Percentiles rank a stretch among this genome's conserved stretches.
Evolutionary conservation across 495 filamentous ascomycete species (phyloP).

Genomic region (Penicillium chermesinum): DNA sequence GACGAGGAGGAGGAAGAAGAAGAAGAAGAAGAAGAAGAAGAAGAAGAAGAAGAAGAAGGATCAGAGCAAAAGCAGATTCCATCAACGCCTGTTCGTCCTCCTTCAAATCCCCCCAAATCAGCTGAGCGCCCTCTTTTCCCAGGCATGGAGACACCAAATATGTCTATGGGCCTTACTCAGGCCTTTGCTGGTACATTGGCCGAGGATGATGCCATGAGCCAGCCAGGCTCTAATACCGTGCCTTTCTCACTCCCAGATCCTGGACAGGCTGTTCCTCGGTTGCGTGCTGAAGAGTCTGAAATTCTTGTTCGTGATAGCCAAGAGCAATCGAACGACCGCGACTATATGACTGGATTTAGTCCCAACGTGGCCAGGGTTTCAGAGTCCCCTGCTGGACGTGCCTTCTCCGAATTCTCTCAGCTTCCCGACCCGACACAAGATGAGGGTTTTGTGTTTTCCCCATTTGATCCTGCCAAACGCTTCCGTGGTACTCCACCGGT

Average conservation of each 20-base stretch:
- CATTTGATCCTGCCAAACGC: slow-evolving; percentile 50
- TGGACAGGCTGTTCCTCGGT: slow-evolving; percentile 35
- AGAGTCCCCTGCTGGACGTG: slow-evolving; percentile 37
- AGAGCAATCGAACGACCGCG: slow-evolving; percentile 28
- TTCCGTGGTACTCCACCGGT: slow-evolving; percentile 54
- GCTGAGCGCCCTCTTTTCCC: slow-evolving; percentile 47
- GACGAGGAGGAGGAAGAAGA: slow-evolving; percentile 50
- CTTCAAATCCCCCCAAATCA: slow-evolving; percentile 22
- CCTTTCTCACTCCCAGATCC: slow-evolving; percentile 48
- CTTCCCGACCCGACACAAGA: slow-evolving; percentile 82
- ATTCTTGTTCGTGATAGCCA: slow-evolving; percentile 65
- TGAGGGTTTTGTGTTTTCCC: slow-evolving; percentile 63
- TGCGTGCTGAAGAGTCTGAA: slow-evolving; percentile 45
- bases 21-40: slow-evolving; percentile 48
- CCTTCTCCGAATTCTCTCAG: slow-evolving; percentile 55
- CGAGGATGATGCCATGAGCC: slow-evolving; percentile 40
- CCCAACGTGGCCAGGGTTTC: slow-evolving; percentile 34
- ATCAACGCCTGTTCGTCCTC: slow-evolving; percentile 31
- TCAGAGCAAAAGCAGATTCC: slow-evolving; percentile 26
- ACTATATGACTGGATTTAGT: slow-evolving; percentile 27
- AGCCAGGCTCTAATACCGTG: slow-evolving; percentile 44
- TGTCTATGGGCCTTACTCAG: slow-evolving; percentile 76
- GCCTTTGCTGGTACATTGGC: slow-evolving; percentile 91
- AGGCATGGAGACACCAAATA: slow-evolving; percentile 47
- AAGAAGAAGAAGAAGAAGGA: slow-evolving; percentile 50